Base-by-base conservation (phyloP, 352 stramenopile genomes). In the Globisporangium barbulae region DNA sequence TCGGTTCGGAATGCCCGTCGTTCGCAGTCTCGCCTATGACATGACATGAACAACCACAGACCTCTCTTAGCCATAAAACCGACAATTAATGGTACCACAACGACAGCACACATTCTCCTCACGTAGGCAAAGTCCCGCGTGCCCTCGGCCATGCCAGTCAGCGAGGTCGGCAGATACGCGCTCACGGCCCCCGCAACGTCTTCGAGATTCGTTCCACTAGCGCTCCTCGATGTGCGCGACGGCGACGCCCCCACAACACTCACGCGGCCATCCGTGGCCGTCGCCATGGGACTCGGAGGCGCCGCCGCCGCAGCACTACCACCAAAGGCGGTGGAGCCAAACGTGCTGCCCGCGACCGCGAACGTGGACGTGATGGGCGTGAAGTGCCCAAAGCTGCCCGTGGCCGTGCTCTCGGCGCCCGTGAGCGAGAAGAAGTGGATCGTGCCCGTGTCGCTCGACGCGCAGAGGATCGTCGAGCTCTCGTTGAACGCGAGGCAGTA, bases 401-500 rank as follows among this genome's bases (percentile, higher is more conserved):
- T 93, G 2, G 83, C 78, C 5, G 83, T 86, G 42, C 74, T 93
- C 61, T 90, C 83, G 0, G 73, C 67, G 44, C 83, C 87, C 0
- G 81, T 93, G 8, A 96, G 71, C 39, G 87, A 91, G 71, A 99
- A 99, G 60, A 99, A 93, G 64, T 99, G 97, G 37, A 98, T 85
- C 13, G 97, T 99, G 30, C 97, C 97, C 56, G 98, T 98, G 73
- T 99, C 96, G 67, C 88, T 98, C 30, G 91, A 98, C 72, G 95
- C 97, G 37, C 94, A 98, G 12, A 99, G 62, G 67, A 98, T 97
- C 22, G 85, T 96, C 58, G 89, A 94, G 66, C 83, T 88, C 63
- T 96, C 85, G 71, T 98, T 98, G 73, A 99, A 99, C 6, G 91
- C 81, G 22, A 99, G 73, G 66, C 93, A 98, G 64, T 97, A 98